Evolutionary conservation across 441 rosid species (phyloP), one percentile per base, ranked within the genome.

Genomic region (Manihot esculenta): DNA sequence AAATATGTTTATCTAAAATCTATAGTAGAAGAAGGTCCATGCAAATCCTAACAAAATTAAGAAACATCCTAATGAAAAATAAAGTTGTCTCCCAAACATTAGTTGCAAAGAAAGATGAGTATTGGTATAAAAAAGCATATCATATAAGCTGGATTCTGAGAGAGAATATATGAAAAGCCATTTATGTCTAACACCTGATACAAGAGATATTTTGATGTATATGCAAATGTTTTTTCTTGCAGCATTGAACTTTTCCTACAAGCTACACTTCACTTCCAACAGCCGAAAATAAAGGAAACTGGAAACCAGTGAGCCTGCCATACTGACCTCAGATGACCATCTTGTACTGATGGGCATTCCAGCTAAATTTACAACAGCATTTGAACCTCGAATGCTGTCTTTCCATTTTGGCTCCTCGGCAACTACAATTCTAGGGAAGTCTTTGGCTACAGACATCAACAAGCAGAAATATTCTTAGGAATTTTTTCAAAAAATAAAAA

Each of bases 341-440:
- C 98, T 88, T 58, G 96, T 90, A 82, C 93, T 85, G 63, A 94
- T 90, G 64, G 98, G 93, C 79, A 86, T 69, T 60, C 98, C 97
- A 3, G 99, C 99, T 82, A 94, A 89, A 82, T 94, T 94, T 12
- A 94, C 98, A 75, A 92, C 97, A 71, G 92, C 97, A 74, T 84
- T 85, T 27, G 98, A 94, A 66, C 93, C 88, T 74, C 86, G 79
- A 54, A 94, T 83, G 78, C 92, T 83, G 71, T 85, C 79, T 76
- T 72, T 76, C 99, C 99, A 94, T 38, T 87, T 85, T 18, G 80
- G 66, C 82, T 90, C 97, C 74, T 89, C 96, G 1, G 86, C 89
- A 69, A 94, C 82, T 72, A 86, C 74, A 26, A 94, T 78, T 70
- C 93, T 87, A 1, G 93, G 98, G 71, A 85, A 92, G 75, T 84